Percentiles rank a stretch among this genome's conserved stretches.
These are phyloP conservation scores for Talinum fruticosum DNA, from an alignment of 148 eudicot genomes.

Conservation along the genomic window DNA sequence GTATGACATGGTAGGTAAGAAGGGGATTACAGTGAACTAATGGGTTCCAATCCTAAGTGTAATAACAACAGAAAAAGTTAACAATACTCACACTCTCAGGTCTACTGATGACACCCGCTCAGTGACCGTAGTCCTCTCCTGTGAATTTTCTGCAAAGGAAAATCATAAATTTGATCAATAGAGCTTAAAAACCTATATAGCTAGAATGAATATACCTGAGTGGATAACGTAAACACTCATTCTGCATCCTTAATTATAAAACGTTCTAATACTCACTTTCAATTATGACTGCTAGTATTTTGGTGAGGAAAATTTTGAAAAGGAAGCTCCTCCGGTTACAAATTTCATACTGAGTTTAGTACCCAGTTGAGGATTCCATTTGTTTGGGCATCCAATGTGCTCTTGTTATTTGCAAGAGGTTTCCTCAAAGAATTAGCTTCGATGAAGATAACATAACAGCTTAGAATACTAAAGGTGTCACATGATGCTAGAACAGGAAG, in stretches of 20 bases:
- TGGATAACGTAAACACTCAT: background rate
- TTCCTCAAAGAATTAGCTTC: background rate
- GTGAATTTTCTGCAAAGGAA: conserved; percentile 55
- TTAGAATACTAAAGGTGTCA: background rate
- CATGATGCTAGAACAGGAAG: background rate
- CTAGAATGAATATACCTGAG: too few species aligned
- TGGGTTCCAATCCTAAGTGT: background rate
- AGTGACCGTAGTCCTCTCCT: conserved; percentile 34
- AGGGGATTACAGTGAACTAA: background rate
- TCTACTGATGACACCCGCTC: conserved; percentile 56
- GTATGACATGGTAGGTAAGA: background rate
- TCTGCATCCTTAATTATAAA: background rate
- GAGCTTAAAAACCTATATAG: background rate
- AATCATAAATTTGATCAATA: conserved; percentile 7
- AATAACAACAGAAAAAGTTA: background rate
- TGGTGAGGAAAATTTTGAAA: background rate
- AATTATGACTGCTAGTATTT: background rate
- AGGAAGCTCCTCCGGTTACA: background rate
- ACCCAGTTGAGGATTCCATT: background rate
- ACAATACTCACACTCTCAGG: conserved; percentile 57
- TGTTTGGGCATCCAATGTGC: background rate
- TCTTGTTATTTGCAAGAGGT: background rate
- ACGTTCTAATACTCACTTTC: background rate
- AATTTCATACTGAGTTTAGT: background rate
- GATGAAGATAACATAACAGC: too few species aligned